Conservation (phyloP, 257 asterid species). For the Salvia rosmarinus region DNA sequence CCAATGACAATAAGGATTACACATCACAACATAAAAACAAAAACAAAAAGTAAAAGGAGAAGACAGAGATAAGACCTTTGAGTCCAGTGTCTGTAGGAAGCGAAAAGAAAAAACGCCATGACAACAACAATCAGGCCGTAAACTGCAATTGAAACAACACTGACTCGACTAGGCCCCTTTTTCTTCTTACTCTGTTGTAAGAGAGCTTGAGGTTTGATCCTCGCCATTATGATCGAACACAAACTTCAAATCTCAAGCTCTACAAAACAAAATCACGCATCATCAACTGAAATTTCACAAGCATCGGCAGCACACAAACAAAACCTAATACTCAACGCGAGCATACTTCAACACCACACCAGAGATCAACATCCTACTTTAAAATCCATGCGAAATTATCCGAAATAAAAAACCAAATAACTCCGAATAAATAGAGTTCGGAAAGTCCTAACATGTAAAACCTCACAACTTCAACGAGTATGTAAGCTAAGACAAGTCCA, state of each 20-base stretch:
- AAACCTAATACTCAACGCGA: slow-evolving; percentile 33
- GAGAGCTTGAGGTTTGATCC: slow-evolving; percentile 66
- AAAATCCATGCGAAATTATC: slow-evolving; percentile 19
- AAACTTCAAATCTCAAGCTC: slow-evolving; percentile 43
- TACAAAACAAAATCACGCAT: slow-evolving; percentile 34
- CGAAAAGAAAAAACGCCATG: slow-evolving; percentile 45
- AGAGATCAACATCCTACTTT: slow-evolving; percentile 16
- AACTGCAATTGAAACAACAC: slow-evolving; percentile 46
- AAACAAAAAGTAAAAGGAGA: neutral
- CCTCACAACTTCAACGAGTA: slow-evolving; percentile 7
- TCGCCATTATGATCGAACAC: slow-evolving; percentile 47
- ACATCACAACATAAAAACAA: neutral
- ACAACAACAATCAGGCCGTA: slow-evolving; percentile 45
- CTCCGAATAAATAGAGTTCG: slow-evolving; percentile 6
- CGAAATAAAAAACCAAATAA: slow-evolving; percentile 12
- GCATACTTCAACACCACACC: slow-evolving; percentile 31
- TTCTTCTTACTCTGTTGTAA: slow-evolving; percentile 65
- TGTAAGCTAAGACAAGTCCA: slow-evolving; percentile 18
- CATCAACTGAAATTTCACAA: slow-evolving; percentile 18
- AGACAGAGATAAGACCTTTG: slow-evolving; percentile 39
- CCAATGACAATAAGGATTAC: neutral
- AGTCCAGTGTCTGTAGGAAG: slow-evolving; percentile 56
- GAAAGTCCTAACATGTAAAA: slow-evolving; percentile 9
- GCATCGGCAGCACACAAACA: slow-evolving; percentile 26
- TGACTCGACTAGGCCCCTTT: slow-evolving; percentile 55